These are phyloP conservation scores for Apiospora aurea DNA, from an alignment of 2,329 filamentous ascomycete species.

Conservation along the genomic window DNA sequence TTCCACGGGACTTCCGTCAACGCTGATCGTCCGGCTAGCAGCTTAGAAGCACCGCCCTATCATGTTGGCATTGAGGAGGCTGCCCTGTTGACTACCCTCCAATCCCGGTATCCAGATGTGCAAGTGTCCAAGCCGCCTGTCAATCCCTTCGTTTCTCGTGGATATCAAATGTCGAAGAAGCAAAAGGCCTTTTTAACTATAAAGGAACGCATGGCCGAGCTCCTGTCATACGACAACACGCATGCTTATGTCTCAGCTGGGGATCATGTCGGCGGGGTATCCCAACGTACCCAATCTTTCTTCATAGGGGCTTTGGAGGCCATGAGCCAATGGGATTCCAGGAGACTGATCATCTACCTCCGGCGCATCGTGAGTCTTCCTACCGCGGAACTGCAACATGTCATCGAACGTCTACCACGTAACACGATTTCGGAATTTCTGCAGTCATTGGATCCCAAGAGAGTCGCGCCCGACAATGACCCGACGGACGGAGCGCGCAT, in stretches of 20 bases:
- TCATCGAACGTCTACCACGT: constrained; percentile 53
- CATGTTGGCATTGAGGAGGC: background rate
- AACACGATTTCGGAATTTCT: constrained; percentile 70
- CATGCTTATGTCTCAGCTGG: background rate
- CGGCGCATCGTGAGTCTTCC: constrained; percentile 33
- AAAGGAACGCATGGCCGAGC: background rate
- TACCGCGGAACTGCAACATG: constrained; percentile 37
- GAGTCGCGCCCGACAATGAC: constrained; percentile 58
- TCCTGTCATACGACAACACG: background rate
- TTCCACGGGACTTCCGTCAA: background rate
- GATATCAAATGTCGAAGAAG: background rate
- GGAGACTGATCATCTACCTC: constrained; percentile 32
- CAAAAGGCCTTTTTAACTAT: background rate
- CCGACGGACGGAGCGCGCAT: constrained; percentile 50
- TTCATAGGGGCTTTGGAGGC: constrained; percentile 30
- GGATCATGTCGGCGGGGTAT: background rate
- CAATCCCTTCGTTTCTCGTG: background rate
- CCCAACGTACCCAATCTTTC: background rate
- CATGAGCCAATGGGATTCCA: constrained; percentile 34
- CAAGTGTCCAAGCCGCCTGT: background rate
- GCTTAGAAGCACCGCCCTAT: background rate
- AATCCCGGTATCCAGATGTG: constrained; percentile 1
- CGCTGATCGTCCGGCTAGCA: background rate
- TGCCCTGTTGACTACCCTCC: background rate
- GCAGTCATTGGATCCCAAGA: constrained; percentile 64